These are phyloP conservation scores for Monilinia polystroma DNA, from an alignment of 2,329 filamentous ascomycete species.

Conservation along the genomic window DNA sequence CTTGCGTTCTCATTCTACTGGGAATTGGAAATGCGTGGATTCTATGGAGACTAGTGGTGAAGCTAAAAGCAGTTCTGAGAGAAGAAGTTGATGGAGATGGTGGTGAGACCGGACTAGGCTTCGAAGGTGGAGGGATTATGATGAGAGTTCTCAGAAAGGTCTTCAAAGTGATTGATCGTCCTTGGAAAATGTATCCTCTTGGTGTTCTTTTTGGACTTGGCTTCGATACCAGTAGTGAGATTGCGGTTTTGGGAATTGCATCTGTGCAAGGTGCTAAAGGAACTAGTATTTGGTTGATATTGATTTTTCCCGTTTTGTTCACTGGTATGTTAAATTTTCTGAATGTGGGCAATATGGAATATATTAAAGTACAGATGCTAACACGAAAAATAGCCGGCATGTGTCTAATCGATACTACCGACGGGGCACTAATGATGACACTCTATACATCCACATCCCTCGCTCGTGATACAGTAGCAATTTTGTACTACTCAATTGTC, in stretches of 20 bases:
- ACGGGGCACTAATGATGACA: slow-evolving; percentile 93
- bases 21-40: slow-evolving; percentile 86
- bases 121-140: slow-evolving; percentile 76
- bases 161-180: slow-evolving; percentile 70
- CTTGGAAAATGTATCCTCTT: slow-evolving; percentile 96
- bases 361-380: background rate
- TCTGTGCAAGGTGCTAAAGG: slow-evolving; percentile 82
- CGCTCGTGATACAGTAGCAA: slow-evolving; percentile 78
- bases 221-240: slow-evolving; percentile 93
- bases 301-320: slow-evolving; percentile 88
- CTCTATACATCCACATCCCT: slow-evolving; percentile 81
- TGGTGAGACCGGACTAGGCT: slow-evolving; percentile 50
- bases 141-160: slow-evolving; percentile 69
- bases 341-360: too few relatives aligned
- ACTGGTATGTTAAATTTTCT: slow-evolving; percentile 56
- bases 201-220: slow-evolving; percentile 88
- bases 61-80: slow-evolving; percentile 63
- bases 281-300: slow-evolving; percentile 88
- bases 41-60: slow-evolving; percentile 70
- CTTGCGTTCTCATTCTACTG: slow-evolving; percentile 77
- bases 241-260: slow-evolving; percentile 86
- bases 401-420: slow-evolving; percentile 90
- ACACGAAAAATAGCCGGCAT: slow-evolving; percentile 66
- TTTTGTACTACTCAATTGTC: slow-evolving; percentile 78
- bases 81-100: slow-evolving; percentile 33